Evolutionary conservation across 768 basidiomycete genomes (phyloP).

Genomic region (Ramaria rubella): DNA sequence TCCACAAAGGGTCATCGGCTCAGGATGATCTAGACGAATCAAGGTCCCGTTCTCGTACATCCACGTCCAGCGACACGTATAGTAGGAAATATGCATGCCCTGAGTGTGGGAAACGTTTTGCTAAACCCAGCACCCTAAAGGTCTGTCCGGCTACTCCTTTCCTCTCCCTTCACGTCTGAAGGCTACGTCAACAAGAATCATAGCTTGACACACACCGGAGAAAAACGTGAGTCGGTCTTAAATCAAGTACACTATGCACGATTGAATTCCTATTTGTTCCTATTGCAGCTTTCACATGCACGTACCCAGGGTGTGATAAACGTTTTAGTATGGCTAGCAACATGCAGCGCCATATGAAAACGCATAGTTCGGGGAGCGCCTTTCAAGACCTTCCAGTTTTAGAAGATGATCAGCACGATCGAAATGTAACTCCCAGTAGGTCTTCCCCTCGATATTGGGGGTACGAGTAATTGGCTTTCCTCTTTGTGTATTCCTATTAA

Average conservation of each 20-base stretch:
- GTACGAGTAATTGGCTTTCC: too few relatives aligned
- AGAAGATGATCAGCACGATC: neutral
- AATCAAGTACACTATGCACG: too few relatives aligned
- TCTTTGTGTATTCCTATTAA: too few relatives aligned
- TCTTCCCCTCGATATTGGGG: neutral
- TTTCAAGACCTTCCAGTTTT: neutral
- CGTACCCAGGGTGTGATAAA: neutral
- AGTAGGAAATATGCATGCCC: neutral
- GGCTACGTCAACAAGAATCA: neutral
- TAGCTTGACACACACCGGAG: neutral
- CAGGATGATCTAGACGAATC: constrained; percentile 4
- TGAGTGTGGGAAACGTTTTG: constrained; percentile 4
- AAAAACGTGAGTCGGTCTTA: constrained; percentile 5
- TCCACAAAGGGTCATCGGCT: neutral
- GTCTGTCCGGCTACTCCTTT: neutral
- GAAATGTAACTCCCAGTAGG: too few relatives aligned
- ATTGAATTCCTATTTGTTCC: too few relatives aligned
- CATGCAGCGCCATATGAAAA: constrained; percentile 4
- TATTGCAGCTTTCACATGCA: neutral
- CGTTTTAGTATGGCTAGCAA: constrained; percentile 7
- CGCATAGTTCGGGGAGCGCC: neutral
- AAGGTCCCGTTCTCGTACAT: neutral
- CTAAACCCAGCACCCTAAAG: constrained; percentile 1
- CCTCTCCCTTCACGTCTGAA: neutral
- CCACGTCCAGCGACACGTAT: neutral